Conservation (phyloP, 495 filamentous ascomycete species). For the Parachaetomium inaequale region DNA sequence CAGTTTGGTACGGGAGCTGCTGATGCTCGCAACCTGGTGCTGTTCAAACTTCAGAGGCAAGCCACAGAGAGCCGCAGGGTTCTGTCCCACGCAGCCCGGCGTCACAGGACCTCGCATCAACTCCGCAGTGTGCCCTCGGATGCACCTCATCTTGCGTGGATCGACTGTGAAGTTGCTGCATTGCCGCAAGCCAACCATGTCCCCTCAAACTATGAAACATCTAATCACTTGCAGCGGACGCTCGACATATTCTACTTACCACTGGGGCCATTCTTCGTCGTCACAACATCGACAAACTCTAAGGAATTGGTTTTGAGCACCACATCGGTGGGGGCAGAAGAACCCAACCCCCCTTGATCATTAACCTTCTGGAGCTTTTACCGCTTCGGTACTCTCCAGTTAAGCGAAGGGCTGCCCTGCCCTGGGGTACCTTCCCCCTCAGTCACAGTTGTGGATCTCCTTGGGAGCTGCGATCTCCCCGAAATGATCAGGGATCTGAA, state of each 20-base stretch:
- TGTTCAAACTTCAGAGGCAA: background rate
- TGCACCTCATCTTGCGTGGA: background rate
- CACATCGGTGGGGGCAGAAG: background rate
- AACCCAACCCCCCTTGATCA: slow-evolving; percentile 1
- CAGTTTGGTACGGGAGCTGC: background rate
- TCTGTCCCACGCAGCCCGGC: background rate
- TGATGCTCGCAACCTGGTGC: background rate
- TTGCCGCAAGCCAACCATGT: background rate
- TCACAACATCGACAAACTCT: background rate
- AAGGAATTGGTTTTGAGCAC: background rate
- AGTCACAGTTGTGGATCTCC: slow-evolving; percentile 26
- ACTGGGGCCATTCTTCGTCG: background rate
- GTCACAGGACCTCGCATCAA: no score
- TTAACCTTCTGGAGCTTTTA: slow-evolving; percentile 1
- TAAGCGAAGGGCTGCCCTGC: slow-evolving; percentile 25
- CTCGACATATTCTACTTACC: background rate
- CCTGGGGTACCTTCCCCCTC: slow-evolving; percentile 8
- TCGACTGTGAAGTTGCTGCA: background rate
- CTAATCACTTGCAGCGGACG: background rate
- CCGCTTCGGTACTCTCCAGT: background rate
- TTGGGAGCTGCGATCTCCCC: slow-evolving; percentile 27
- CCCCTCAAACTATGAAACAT: background rate
- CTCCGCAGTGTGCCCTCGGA: background rate
- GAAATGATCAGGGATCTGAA: slow-evolving; percentile 29
- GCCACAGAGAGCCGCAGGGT: background rate